Evolutionary conservation across 495 filamentous ascomycete genomes (phyloP).

Genomic region (Penicillium macrosclerotiorum): DNA sequence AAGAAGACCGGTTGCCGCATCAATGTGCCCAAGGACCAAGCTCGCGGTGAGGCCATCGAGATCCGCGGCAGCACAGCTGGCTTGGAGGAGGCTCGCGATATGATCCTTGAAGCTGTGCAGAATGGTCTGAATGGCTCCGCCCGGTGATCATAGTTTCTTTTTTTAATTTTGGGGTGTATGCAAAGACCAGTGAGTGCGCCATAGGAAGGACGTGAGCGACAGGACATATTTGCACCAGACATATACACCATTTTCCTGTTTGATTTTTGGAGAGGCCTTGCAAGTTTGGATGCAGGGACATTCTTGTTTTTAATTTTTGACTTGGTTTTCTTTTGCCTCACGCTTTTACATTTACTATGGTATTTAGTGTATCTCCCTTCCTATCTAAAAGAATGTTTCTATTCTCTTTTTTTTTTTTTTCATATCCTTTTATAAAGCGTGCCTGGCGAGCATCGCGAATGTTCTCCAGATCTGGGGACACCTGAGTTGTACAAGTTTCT

Average conservation of each 20-base stretch:
- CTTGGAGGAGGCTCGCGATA: constrained; percentile 81
- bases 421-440: background rate
- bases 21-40: constrained; percentile 80
- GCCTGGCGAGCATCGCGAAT: too few species aligned
- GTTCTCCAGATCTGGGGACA: background rate
- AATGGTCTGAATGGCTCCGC: constrained; percentile 33
- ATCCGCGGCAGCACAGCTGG: constrained; percentile 75
- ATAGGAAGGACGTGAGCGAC: constrained; percentile 3
- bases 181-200: background rate
- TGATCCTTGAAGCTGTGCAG: constrained; percentile 79
- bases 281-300: constrained; percentile 6
- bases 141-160: constrained; percentile 20
- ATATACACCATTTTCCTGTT: constrained; percentile 11
- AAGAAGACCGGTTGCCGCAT: constrained; percentile 91
- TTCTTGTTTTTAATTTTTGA: constrained; percentile 18
- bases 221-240: constrained; percentile 17
- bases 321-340: constrained; percentile 3
- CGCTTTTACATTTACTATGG: background rate
- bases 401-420: constrained; percentile 8
- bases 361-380: constrained; percentile 15
- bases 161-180: constrained; percentile 3
- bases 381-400: constrained; percentile 20
- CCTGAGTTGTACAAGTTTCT: too few species aligned
- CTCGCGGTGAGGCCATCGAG: constrained; percentile 80
- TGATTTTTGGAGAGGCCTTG: background rate